A percentile compares a stretch with the other conserved stretches of the same genome.
Conservation (phyloP, 2,329 filamentous ascomycete species). For the Fusarium nodosum region DNA sequence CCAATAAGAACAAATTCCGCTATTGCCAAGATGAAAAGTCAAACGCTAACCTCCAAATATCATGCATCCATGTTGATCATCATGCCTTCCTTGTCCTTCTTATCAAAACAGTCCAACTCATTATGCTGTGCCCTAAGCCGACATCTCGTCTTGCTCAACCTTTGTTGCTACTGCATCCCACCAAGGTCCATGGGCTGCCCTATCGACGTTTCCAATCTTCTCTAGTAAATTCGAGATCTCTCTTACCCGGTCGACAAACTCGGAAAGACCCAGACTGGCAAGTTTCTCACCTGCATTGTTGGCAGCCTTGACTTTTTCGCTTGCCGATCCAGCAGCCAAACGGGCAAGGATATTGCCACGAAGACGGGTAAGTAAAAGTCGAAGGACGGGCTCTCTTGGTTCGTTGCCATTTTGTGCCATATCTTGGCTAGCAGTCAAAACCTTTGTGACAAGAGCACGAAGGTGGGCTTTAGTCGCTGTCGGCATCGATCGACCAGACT, state of each 20-base stretch:
- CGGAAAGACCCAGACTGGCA: constrained; percentile 76
- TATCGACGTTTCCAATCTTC: constrained; percentile 75
- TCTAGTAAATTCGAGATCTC: constrained; percentile 77
- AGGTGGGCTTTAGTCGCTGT: constrained; percentile 71
- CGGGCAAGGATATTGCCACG: constrained; percentile 75
- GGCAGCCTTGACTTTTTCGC: constrained; percentile 77
- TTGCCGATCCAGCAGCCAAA: constrained; percentile 74
- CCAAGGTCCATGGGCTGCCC: constrained; percentile 76
- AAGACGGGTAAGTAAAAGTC: constrained; percentile 76
- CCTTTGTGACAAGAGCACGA: constrained; percentile 69
- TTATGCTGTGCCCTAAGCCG: constrained; percentile 30
- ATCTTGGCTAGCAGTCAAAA: constrained; percentile 65
- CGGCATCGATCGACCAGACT: constrained; percentile 74
- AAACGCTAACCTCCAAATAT: constrained; percentile 36
- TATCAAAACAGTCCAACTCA: constrained; percentile 11
- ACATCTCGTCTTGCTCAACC: constrained; percentile 61
- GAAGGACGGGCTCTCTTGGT: constrained; percentile 69
- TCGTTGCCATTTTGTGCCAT: constrained; percentile 59
- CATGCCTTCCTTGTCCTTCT: constrained; percentile 28
- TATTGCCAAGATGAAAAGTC: constrained; percentile 12
- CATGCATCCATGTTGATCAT: constrained; percentile 43
- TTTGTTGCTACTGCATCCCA: constrained; percentile 76
- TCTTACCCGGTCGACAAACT: constrained; percentile 78
- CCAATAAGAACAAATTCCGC: constrained; percentile 25
- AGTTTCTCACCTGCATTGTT: constrained; percentile 78